A percentile compares a stretch with the other conserved stretches of the same genome.
These are phyloP conservation scores for Galerina marginata DNA, from an alignment of 768 basidiomycete genomes.

Conservation along the genomic window DNA sequence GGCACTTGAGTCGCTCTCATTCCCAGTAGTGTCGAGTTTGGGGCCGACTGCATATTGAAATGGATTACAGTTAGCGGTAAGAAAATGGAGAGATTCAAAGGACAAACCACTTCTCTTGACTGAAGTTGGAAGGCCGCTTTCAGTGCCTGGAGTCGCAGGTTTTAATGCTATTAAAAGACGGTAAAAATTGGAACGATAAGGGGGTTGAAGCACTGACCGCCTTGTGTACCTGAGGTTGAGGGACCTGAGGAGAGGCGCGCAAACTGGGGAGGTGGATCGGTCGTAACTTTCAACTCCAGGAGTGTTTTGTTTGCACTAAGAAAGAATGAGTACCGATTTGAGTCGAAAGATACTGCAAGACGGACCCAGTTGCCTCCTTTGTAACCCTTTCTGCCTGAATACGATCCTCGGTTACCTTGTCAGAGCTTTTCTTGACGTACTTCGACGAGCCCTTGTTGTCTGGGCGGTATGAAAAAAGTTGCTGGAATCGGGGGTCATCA, in stretches of 20 bases:
- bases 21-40: too few relatives aligned
- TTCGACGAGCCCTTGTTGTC: background rate
- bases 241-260: background rate
- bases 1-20: too few relatives aligned
- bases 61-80: too few relatives aligned
- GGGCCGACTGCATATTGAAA: too few relatives aligned
- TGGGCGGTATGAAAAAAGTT: background rate
- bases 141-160: too few relatives aligned
- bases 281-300: background rate
- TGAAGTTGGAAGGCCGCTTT: too few relatives aligned
- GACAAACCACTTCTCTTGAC: too few relatives aligned
- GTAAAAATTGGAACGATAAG: too few relatives aligned
- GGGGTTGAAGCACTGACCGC: too few relatives aligned
- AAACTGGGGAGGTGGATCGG: background rate
- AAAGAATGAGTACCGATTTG: constrained; percentile 19
- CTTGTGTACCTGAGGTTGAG: background rate
- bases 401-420: constrained; percentile 3
- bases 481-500: background rate
- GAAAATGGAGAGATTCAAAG: too few relatives aligned
- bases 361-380: background rate
- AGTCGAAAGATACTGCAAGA: too few relatives aligned
- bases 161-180: too few relatives aligned
- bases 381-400: background rate
- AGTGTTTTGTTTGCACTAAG: constrained; percentile 5
- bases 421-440: constrained; percentile 3